These are phyloP conservation scores for Begonia masoniana DNA, from an alignment of 306 rosid species.

Conservation along the genomic window DNA sequence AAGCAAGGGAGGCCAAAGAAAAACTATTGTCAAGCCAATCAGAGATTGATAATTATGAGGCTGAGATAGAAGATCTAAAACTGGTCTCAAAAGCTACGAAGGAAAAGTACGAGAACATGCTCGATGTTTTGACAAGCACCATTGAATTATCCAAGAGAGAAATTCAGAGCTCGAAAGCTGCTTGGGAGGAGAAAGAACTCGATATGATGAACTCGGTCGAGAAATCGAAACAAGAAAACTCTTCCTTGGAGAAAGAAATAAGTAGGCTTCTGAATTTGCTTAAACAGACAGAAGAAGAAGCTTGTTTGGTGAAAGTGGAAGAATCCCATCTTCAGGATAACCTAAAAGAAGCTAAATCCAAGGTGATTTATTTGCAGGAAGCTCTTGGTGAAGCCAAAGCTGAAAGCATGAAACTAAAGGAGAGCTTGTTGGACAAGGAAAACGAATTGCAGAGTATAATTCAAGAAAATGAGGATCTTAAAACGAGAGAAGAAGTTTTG, in stretches of 20 bases:
- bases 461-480: slow-evolving; percentile 76
- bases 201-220: slow-evolving; percentile 52
- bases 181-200: slow-evolving; percentile 73
- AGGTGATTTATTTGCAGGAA: slow-evolving; percentile 87
- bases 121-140: slow-evolving; percentile 20
- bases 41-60: slow-evolving; percentile 34
- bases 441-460: slow-evolving; percentile 64
- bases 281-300: slow-evolving; percentile 56
- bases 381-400: slow-evolving; percentile 56
- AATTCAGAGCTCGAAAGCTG: slow-evolving; percentile 35
- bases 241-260: slow-evolving; percentile 56
- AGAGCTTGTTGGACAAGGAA: slow-evolving; percentile 71
- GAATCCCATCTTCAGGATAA: slow-evolving; percentile 68
- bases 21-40: slow-evolving; percentile 35
- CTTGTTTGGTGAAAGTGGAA: slow-evolving; percentile 48
- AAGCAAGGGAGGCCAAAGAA: slow-evolving; percentile 82
- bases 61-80: slow-evolving; percentile 60
- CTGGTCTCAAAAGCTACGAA: slow-evolving; percentile 51
- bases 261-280: slow-evolving; percentile 50
- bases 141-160: slow-evolving; percentile 23
- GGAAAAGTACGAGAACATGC: slow-evolving; percentile 58
- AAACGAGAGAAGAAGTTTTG: slow-evolving; percentile 46
- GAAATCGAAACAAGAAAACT: slow-evolving; percentile 52
- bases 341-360: slow-evolving; percentile 86
- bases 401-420: slow-evolving; percentile 76